Evolutionary conservation across 768 basidiomycete species (phyloP), one percentile per base, ranked within the genome.

Genomic region (Ramaria sp.): DNA sequence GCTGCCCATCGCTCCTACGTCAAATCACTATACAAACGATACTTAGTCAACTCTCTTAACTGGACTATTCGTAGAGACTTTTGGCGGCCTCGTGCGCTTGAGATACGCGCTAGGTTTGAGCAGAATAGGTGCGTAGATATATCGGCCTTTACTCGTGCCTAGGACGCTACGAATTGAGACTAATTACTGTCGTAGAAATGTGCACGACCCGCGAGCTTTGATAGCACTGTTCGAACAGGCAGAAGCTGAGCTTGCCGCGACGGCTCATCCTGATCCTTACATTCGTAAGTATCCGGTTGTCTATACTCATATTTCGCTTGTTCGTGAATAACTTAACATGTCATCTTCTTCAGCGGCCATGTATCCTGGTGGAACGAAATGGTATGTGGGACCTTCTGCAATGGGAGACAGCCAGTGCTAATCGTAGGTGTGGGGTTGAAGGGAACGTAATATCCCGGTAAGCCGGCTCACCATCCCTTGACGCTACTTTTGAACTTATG

Each of bases 361-460:
- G 38, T 86, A 82, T 66, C 90, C 91, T 45, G 91, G 87, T 56
- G 94, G 94, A 56, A 92, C 91, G n/a, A 96, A 95, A 71, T 97
- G 93, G 93, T 94, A 41, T 36, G 63, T 30, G 50, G 16, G 60
- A 15, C 6, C 10, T 22, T 30, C 12, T 36, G 18, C 3, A 5
- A 28, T n/a, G 34, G 13, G 20, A 24, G 22, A 6, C n/a, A 24
- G 8, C 25, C 13, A 18, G 5, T n/a, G 16, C 28, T 47, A 47
- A 20, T 39, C 39, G 12, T 27, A 2, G 22, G 36, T 15, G 18
- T 7, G 32, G 20, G 5, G 20, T 3, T 42, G 10, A 76, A 78
- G 88, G 88, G 88, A 91, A 69, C 83, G 88, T 57, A 89, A 90
- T 64, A 65, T 78, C 57, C 86, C 88, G 59, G 88, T 90, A 71